A percentile compares a stretch with the other conserved stretches of the same genome.
Conservation (phyloP, 2,329 filamentous ascomycete genomes). For the Parastagonospora avenae region DNA sequence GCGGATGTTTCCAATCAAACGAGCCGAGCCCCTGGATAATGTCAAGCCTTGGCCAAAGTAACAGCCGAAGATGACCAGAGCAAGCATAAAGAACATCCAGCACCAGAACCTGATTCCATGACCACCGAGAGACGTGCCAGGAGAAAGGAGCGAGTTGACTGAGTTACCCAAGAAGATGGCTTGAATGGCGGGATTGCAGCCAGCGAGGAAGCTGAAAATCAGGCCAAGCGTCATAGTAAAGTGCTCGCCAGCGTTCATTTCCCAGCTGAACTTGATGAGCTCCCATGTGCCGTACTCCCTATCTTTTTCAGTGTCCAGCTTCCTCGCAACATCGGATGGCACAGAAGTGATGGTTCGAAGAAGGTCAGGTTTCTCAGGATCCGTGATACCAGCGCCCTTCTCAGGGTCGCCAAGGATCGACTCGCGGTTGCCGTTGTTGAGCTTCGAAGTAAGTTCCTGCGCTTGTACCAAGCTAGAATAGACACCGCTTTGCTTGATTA, state of each 20-base stretch:
- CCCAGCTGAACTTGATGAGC: slow-evolving; percentile 38
- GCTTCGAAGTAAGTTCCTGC: slow-evolving; percentile 62
- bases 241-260: slow-evolving; percentile 40
- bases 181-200: slow-evolving; percentile 51
- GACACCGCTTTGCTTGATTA: slow-evolving; percentile 72
- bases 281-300: slow-evolving; percentile 50
- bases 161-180: slow-evolving; percentile 84
- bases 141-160: slow-evolving; percentile 71
- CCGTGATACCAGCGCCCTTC: slow-evolving; percentile 16
- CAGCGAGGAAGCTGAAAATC: slow-evolving; percentile 41
- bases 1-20: slow-evolving; percentile 80
- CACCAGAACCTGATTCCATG: slow-evolving; percentile 67
- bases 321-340: slow-evolving; percentile 66
- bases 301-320: slow-evolving; percentile 28
- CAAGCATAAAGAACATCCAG: slow-evolving; percentile 45
- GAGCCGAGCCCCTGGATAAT: slow-evolving; percentile 64
- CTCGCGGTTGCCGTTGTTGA: slow-evolving; percentile 23
- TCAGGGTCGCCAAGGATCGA: slow-evolving; percentile 24
- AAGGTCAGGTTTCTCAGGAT: slow-evolving; percentile 34
- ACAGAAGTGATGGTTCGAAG: slow-evolving; percentile 47
- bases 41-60: slow-evolving; percentile 38
- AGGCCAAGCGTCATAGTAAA: slow-evolving; percentile 51
- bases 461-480: slow-evolving; percentile 88
- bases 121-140: slow-evolving; percentile 60
- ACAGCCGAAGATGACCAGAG: slow-evolving; percentile 28